Evolutionary conservation across 345 rosid species (phyloP).

Genomic region (Limnanthes douglasii): DNA sequence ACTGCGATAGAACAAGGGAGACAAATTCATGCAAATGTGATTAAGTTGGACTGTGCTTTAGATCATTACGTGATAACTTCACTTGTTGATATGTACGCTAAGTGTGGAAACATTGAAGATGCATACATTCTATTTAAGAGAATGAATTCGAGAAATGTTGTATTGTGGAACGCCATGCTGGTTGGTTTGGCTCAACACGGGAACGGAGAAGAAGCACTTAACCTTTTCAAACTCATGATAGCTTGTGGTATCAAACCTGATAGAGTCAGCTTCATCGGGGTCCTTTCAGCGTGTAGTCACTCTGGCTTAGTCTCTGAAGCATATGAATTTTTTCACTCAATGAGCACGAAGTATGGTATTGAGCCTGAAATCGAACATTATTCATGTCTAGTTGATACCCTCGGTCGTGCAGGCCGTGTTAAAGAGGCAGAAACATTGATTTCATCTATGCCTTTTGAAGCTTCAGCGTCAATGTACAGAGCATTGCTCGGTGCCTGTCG

Average conservation of each 20-base stretch:
- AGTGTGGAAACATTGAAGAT: conserved; percentile 46
- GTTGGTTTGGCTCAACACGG: conserved; percentile 47
- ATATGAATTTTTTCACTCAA: conserved; percentile 18
- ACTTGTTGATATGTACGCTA: conserved; percentile 59
- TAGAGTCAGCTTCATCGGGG: conserved; percentile 29
- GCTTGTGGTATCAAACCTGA: conserved; percentile 25
- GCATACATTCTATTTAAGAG: conserved; percentile 29
- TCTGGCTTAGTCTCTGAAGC: conserved; percentile 38
- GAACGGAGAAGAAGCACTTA: conserved; percentile 34
- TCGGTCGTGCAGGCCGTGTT: conserved; percentile 41
- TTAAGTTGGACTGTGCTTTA: conserved; percentile 27
- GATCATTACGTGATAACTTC: conserved; percentile 38
- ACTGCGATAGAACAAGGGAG: conserved; percentile 51
- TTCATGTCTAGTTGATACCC: conserved; percentile 46
- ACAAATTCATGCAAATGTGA: conserved; percentile 46
- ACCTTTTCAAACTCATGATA: conserved; percentile 26
- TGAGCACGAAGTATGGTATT: conserved; percentile 30
- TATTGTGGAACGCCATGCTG: conserved; percentile 38
- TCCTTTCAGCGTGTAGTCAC: conserved; percentile 44
- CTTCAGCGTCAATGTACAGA: conserved; percentile 44
- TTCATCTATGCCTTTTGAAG: conserved; percentile 31
- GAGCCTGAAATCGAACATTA: conserved; percentile 47
- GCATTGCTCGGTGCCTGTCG: conserved; percentile 46
- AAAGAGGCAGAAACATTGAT: conserved; percentile 36
- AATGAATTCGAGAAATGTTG: conserved; percentile 17